Evolutionary conservation across 306 rosid genomes (phyloP), one percentile per base, ranked within the genome.

Genomic region (Acacia acuminata): DNA sequence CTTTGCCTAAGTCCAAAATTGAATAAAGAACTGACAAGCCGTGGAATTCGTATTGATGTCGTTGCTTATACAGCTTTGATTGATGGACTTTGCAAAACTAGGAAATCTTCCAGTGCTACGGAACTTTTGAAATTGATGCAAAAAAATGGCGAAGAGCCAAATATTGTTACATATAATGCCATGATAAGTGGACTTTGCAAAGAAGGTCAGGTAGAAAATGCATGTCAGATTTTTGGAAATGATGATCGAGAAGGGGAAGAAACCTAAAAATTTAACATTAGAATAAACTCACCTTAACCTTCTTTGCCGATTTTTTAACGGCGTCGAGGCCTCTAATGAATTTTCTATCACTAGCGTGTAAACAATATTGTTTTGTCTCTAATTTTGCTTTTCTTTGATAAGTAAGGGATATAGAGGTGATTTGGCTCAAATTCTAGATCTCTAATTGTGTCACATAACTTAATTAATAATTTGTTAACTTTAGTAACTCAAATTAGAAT

Each of bases 161-260:
- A 68, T 82, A 88, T 75, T 64, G 44, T 88, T 11, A 93, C 96
- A 1, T 96, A 83, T 80, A 96, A 93, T 82, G 94, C 82, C 78
- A 66, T 91, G 71, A 89, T 96, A 43, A 84, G 88, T 86, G 99
- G 96, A 73, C 85, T 96, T 71, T 90, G 97, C 88, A 91, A 89
- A 64, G 96, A 27, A 27, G 27, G 91, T 47, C 82, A 71, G 83
- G 73, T 90, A 8, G 92, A 86, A 17, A 94, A 89, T 68, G 97
- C 97, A 4, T 42, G 63, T 14, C 30, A 67, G 83, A 78, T 32
- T 92, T 73, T 77, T 90, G 74, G 89, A 92, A 64, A 82, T 79
- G 86, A 92, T 93, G 96, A 83, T 71, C 9, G 76, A 92, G 98
- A 27, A 27, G 27, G 27, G 27, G 83, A 83, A 82, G 85, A 90